Percentiles rank a stretch among this genome's conserved stretches.
phyloP scores from a whole-genome alignment of 1,139 yeast genomes.

The Saccharomycopsis hybrid region DNA sequence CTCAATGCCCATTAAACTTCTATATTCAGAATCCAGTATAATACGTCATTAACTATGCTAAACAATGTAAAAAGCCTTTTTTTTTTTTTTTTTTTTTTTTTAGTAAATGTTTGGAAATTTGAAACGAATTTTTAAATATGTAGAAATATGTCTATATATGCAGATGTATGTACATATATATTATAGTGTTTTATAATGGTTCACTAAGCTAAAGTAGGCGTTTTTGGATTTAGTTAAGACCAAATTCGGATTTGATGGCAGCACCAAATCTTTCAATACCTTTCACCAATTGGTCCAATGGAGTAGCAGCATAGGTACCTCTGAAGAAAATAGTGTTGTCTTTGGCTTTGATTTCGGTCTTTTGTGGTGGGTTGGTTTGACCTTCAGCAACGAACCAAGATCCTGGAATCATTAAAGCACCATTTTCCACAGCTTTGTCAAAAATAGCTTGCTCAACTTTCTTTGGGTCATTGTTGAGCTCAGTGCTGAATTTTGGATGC shows the following conservation, averaged over 20 bases:
- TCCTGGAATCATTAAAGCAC: slow-evolving; percentile 55
- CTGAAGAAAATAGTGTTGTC: slow-evolving; percentile 43
- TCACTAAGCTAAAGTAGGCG: neutral
- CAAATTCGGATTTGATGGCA: slow-evolving; percentile 38
- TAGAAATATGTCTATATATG: no score
- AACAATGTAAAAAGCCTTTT: no score
- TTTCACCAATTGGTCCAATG: slow-evolving; percentile 44
- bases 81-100: no score
- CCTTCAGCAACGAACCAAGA: slow-evolving; percentile 49
- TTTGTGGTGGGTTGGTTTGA: slow-evolving; percentile 42
- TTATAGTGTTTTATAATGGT: neutral
- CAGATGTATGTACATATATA: neutral
- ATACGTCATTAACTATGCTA: no score
- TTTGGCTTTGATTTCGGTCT: slow-evolving; percentile 31
- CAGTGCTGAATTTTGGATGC: slow-evolving; percentile 48
- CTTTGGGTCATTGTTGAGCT: slow-evolving; percentile 39
- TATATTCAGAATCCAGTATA: no score
- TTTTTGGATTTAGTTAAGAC: slow-evolving; percentile 1
- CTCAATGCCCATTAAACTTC: no score
- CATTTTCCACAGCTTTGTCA: slow-evolving; percentile 42
- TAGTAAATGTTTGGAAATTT: no score
- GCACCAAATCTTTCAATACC: slow-evolving; percentile 54
- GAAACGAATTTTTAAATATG: no score
- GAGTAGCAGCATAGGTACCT: slow-evolving; percentile 67
- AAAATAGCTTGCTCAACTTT: slow-evolving; percentile 44